These are phyloP conservation scores for Zangia roseola DNA, from an alignment of 768 basidiomycete genomes.

Conservation along the genomic window DNA sequence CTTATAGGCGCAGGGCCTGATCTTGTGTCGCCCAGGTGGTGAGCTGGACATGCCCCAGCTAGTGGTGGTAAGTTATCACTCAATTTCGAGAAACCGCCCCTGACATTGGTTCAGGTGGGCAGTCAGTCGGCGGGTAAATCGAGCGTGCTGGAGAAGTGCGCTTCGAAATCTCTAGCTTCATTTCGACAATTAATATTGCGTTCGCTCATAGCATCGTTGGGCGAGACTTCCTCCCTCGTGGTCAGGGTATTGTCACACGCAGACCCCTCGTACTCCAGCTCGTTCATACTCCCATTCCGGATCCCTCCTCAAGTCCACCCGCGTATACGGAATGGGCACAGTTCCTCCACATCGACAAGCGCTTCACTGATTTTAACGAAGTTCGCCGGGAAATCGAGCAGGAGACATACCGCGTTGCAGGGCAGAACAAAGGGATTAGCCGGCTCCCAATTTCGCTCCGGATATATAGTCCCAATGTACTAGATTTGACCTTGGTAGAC, in stretches of 20 bases:
- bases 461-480: slow-evolving; percentile 93
- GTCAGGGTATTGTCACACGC: slow-evolving; percentile 93
- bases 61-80: slow-evolving; percentile 64
- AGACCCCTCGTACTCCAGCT: slow-evolving; percentile 94
- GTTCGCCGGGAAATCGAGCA: slow-evolving; percentile 96
- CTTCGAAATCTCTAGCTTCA: slow-evolving; percentile 15
- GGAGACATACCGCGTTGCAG: slow-evolving; percentile 95
- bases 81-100: background rate
- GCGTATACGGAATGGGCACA: slow-evolving; percentile 87
- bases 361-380: slow-evolving; percentile 94
- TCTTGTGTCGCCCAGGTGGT: slow-evolving; percentile 52
- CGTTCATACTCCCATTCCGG: slow-evolving; percentile 80
- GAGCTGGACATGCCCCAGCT: slow-evolving; percentile 93
- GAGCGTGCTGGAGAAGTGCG: slow-evolving; percentile 92
- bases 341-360: slow-evolving; percentile 94
- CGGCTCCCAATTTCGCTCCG: slow-evolving; percentile 93
- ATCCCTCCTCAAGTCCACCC: slow-evolving; percentile 42
- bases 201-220: slow-evolving; percentile 76
- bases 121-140: slow-evolving; percentile 98
- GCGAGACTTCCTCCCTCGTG: slow-evolving; percentile 84
- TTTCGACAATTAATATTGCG: background rate
- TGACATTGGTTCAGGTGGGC: slow-evolving; percentile 62
- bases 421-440: slow-evolving; percentile 98
- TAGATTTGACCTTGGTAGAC: slow-evolving; percentile 96
- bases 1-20: slow-evolving; percentile 6